Evolutionary conservation across 495 filamentous ascomycete species (phyloP), one percentile per base, ranked within the genome.

Genomic region (Tuber melanosporum): DNA sequence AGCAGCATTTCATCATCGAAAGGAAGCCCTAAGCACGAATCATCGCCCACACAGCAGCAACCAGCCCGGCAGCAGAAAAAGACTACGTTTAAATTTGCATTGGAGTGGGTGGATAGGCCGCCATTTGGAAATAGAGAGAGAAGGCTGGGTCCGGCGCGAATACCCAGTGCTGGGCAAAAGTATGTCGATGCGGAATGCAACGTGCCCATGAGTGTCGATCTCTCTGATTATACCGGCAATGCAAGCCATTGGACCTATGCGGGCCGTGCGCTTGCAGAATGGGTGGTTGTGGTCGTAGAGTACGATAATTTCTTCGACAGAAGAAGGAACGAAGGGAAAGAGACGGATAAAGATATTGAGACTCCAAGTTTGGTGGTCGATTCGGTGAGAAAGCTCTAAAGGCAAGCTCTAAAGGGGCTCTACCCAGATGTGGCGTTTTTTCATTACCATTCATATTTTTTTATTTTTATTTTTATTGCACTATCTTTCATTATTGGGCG

Each of bases 231-330:
- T 43, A 36, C 78, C 17, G 76, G 73, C 36, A 66, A 78, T 66
- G 74, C 44, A 72, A 80, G 77, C 8, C 79, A 81, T 74, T 83
- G 79, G 75, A 93, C 91, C 78, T 98, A 99, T 84, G 87, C 90
- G 10, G 95, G 95, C 3, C 89, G 95, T 70, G 94, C 95, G 2
- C 87, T 99, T 72, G 94, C 95, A 2, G 95, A 99, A 84, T 99
- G 95, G 95, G 86, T 90, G 20, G 85, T 93, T 36, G 89, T 98
- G 49, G 91, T 98, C 12, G 87, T 88, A 41, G 95, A 99, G 84
- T 94, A 91, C 85, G 94, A 98, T 83, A 93, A 90, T 82, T 99
- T 99, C 84, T 92, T 95, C 71, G 93, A 97, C 44, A 88, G 95
- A 43, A 88, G 95, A 75, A 91, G 91, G 77, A 90, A 90, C 57